Base-by-base conservation (phyloP, 257 asterid species). In the Thymus mandschuricus region DNA sequence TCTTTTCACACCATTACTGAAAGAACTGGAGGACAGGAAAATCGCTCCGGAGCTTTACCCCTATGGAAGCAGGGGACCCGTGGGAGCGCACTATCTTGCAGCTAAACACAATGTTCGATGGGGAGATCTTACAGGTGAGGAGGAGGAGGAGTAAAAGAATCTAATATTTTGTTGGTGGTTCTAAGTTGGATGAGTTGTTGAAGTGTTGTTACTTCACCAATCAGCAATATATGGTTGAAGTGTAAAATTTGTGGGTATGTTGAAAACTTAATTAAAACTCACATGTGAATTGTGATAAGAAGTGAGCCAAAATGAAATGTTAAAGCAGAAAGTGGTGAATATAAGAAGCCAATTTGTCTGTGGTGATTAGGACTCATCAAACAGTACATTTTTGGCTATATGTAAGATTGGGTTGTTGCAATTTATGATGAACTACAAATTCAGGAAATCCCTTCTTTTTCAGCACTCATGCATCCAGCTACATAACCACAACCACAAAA, bases 31-130 rank as follows among this genome's bases (percentile, higher is more conserved):
- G 57, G 86, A 82, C 33, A 86, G 75, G 82, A 93, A 85, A 78
- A 84, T 93, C 4, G 88, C 89, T 1, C 97, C 97, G 0, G 98
- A 93, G 82, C 54, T 87, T 69, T 93, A 93, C 74, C 98, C 98
- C 1, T 80, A 91, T 10, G 98, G 98, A 5, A 94, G 98, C 70
- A 78, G 97, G 77, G 98, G 98, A 52, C 98, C 98, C 0, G 96
- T 94, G 3, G 98, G 97, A 44, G 96, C 98, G 1, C 92, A 94
- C 79, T 94, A 94, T 82, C 95, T 94, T 38, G 97, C 98, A 2
- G 98, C 98, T 33, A 85, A 83, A 69, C 89, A 91, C 75, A 83
- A 89, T 5, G 97, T 94, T 31, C 83, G 95, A 60, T 94, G 98
- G 98, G 98, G 98, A 52, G 98, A 91, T 83, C 91, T 89, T 50